Evolutionary conservation across 2,329 filamentous ascomycete species (phyloP).

Genomic region (Aspergillus amoenus): DNA sequence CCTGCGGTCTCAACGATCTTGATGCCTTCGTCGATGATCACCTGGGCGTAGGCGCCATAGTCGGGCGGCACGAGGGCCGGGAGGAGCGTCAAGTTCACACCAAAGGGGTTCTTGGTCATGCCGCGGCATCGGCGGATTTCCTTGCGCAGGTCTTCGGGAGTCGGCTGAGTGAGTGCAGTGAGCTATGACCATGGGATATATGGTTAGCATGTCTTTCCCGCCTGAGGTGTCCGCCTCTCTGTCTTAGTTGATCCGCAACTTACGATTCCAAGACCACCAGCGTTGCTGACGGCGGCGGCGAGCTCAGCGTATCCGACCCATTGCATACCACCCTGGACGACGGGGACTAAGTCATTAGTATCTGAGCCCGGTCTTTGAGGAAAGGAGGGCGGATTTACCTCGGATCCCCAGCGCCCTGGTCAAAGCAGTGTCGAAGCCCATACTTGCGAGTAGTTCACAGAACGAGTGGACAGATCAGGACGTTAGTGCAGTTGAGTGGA

Average conservation of each 20-base stretch:
- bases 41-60: slow-evolving; percentile 87
- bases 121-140: slow-evolving; percentile 85
- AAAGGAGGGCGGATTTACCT: slow-evolving; percentile 27
- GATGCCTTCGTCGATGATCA: slow-evolving; percentile 90
- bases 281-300: slow-evolving; percentile 54
- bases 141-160: slow-evolving; percentile 84
- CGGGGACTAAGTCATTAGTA: slow-evolving; percentile 38
- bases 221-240: not conserved
- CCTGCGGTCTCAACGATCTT: slow-evolving; percentile 90
- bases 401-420: slow-evolving; percentile 59
- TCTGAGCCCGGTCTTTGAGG: not conserved
- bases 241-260: slow-evolving; percentile 3
- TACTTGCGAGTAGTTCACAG: slow-evolving; percentile 29
- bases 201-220: slow-evolving; percentile 1
- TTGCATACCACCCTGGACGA: slow-evolving; percentile 56
- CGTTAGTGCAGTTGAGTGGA: not conserved
- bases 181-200: slow-evolving; percentile 38
- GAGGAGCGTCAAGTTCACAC: slow-evolving; percentile 91
- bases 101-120: slow-evolving; percentile 68
- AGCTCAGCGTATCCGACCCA: slow-evolving; percentile 57
- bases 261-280: slow-evolving; percentile 54
- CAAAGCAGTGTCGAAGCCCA: slow-evolving; percentile 66
- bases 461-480: not conserved
- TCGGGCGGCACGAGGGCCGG: slow-evolving; percentile 86
- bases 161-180: slow-evolving; percentile 77